Evolutionary conservation across 306 rosid species (phyloP).

Genomic region (Parietaria judaica): DNA sequence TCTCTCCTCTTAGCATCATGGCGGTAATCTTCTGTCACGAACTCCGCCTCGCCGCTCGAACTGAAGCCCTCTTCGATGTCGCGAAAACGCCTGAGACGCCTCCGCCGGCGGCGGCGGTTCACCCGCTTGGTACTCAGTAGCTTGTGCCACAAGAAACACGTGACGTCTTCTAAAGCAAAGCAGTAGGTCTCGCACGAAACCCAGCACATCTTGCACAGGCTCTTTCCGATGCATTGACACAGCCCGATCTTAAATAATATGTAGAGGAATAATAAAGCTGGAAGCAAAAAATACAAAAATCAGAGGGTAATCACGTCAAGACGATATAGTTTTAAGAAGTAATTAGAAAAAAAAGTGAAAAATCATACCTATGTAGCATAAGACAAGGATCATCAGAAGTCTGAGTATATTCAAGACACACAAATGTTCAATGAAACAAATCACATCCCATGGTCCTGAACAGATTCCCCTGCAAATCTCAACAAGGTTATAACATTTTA

Average conservation of each 20-base stretch:
- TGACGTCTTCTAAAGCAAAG: conserved; percentile 28
- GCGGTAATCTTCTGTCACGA: conserved; percentile 1
- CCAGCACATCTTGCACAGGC: conserved; percentile 44
- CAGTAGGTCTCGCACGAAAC: conserved; percentile 36
- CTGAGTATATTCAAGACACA: conserved; percentile 28
- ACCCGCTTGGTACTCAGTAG: conserved; percentile 36
- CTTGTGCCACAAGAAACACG: conserved; percentile 39
- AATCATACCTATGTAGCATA: conserved; percentile 34
- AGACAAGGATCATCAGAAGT: conserved; percentile 33
- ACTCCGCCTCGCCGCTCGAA: conserved; percentile 16
- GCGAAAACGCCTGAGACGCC: conserved; percentile 6
- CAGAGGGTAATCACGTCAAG: too few relatives aligned
- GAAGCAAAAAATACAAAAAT: conserved; percentile 10
- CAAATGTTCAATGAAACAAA: conserved; percentile 39
- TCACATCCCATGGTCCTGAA: conserved; percentile 35
- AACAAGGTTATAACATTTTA: neutral
- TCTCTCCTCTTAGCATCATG: conserved; percentile 12
- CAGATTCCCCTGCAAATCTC: conserved; percentile 31
- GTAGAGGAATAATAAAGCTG: conserved; percentile 37
- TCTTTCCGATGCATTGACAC: conserved; percentile 43
- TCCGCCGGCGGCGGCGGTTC: conserved; percentile 15
- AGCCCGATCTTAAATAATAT: conserved; percentile 42
- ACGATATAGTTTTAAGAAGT: neutral
- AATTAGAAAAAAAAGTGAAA: neutral
- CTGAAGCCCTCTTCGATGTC: conserved; percentile 36